Evolutionary conservation across 2,329 filamentous ascomycete genomes (phyloP).

Genomic region (Orbilia javanica): DNA sequence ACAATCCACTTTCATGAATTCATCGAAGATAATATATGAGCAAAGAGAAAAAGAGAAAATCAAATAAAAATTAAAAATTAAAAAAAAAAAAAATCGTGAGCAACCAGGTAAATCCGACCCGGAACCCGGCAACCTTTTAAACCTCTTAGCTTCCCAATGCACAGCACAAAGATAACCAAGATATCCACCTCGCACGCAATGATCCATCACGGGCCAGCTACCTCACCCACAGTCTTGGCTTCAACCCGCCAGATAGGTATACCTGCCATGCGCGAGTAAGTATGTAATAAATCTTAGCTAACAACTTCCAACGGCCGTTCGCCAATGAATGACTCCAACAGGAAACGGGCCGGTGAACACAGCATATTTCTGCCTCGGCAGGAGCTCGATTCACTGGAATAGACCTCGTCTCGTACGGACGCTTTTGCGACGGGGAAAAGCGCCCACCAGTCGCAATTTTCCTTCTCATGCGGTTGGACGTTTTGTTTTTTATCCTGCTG

Average conservation of each 20-base stretch:
- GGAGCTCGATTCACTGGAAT: background rate
- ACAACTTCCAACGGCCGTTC: background rate
- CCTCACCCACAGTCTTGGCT: background rate
- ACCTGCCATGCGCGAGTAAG: background rate
- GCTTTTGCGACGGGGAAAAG: slow-evolving; percentile 28
- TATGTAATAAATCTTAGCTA: slow-evolving; percentile 16
- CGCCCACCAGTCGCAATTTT: slow-evolving; percentile 26
- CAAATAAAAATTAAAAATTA: background rate
- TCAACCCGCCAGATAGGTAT: background rate
- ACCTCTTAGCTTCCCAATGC: background rate
- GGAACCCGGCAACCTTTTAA: slow-evolving; percentile 13
- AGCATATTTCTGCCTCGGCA: slow-evolving; percentile 18
- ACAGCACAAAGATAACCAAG: background rate
- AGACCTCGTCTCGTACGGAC: background rate
- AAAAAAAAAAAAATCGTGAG: background rate
- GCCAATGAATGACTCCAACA: slow-evolving; percentile 16
- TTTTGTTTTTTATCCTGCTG: slow-evolving; percentile 2
- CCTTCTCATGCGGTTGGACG: background rate
- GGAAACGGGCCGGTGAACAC: slow-evolving; percentile 1
- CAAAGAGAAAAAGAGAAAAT: too few relatives aligned
- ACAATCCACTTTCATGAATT: too few relatives aligned
- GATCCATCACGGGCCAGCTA: background rate
- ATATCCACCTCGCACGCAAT: slow-evolving; percentile 15
- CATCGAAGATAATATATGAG: too few relatives aligned
- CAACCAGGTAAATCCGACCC: background rate